phyloP scores from a whole-genome alignment of 225 moss, liverwort and hornwort species.

The Ulota crispa region DNA sequence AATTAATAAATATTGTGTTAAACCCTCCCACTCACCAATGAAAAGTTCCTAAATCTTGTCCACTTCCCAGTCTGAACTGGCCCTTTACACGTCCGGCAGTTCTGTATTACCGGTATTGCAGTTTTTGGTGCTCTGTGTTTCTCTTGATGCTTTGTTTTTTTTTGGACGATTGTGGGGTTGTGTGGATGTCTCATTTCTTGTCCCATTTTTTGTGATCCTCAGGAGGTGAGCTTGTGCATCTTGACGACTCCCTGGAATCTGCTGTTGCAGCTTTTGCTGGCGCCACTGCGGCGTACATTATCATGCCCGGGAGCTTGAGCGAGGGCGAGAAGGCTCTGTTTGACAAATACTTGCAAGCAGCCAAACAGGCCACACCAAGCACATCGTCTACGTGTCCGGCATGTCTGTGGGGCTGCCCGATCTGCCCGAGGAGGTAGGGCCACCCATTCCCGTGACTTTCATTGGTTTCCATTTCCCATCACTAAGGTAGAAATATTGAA shows the following conservation, averaged over 20 bases:
- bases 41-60: no score
- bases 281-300: slow-evolving; percentile 8
- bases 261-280: slow-evolving; percentile 16
- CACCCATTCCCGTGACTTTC: not conserved
- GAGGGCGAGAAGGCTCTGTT: not conserved
- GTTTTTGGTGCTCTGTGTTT: no score
- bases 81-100: no score
- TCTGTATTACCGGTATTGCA: no score
- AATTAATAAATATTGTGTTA: no score
- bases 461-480: not conserved
- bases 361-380: slow-evolving; percentile 22
- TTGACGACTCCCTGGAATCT: slow-evolving; percentile 18
- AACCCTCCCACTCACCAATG: no score
- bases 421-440: not conserved
- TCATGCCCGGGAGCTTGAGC: slow-evolving; percentile 17
- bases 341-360: slow-evolving; percentile 25
- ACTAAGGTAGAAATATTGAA: no score
- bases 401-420: not conserved
- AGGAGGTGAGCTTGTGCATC: slow-evolving; percentile 20
- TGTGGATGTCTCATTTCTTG: not conserved
- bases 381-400: slow-evolving; percentile 28
- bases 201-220: not conserved
- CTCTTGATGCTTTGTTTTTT: no score
- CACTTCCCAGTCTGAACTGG: no score
- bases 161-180: not conserved